These are phyloP conservation scores for Begonia masoniana DNA, from an alignment of 306 rosid genomes.

Conservation along the genomic window DNA sequence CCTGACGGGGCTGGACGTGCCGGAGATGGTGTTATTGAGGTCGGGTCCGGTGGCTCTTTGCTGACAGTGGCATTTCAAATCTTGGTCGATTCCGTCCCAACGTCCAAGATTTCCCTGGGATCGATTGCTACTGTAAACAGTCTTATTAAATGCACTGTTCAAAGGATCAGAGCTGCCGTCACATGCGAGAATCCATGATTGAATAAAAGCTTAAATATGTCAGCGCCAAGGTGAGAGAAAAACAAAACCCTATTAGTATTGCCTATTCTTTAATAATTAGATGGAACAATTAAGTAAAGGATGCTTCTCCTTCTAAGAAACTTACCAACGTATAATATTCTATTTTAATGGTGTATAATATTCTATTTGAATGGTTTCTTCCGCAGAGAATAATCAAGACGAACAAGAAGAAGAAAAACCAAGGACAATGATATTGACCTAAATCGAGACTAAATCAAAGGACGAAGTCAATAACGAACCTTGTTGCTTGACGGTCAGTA, in stretches of 20 bases:
- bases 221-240: no score
- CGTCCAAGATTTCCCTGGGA: slow-evolving; percentile 85
- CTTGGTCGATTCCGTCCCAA: slow-evolving; percentile 85
- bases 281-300: not conserved
- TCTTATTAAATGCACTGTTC: slow-evolving; percentile 86
- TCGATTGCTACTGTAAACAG: slow-evolving; percentile 91
- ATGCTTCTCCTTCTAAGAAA: not conserved
- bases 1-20: slow-evolving; percentile 45
- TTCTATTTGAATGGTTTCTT: slow-evolving; percentile 9
- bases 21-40: slow-evolving; percentile 27
- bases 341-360: no score
- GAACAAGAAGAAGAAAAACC: no score
- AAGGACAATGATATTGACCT: no score
- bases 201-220: not conserved
- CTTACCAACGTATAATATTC: no score
- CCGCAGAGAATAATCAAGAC: slow-evolving; percentile 17
- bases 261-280: not conserved
- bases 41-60: slow-evolving; percentile 58
- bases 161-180: slow-evolving; percentile 74
- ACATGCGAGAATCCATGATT: slow-evolving; percentile 41
- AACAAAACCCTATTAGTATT: no score
- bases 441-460: no score
- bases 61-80: slow-evolving; percentile 93
- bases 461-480: slow-evolving; percentile 98
- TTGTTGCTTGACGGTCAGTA: slow-evolving; percentile 11